These are phyloP conservation scores for Hanseniaspora sp. DNA, from an alignment of 1,139 yeast genomes.

Conservation along the genomic window DNA sequence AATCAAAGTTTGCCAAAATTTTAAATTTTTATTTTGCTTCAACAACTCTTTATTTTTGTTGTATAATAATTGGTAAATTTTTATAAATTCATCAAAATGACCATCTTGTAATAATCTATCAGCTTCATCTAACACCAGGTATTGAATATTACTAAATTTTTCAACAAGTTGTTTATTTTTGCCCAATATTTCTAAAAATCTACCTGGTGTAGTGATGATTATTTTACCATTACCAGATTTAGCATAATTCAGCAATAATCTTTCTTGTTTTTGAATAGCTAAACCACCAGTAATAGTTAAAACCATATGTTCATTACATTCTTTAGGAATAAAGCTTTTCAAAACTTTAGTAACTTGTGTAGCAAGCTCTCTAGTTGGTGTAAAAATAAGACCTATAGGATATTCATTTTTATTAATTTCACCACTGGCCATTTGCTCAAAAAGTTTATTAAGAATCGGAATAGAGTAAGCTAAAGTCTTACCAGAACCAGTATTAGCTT, in stretches of 20 bases:
- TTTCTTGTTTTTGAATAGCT: constrained; percentile 82
- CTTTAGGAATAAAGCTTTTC: constrained; percentile 39
- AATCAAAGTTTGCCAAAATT: constrained; percentile 78
- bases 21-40: constrained; percentile 23
- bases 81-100: constrained; percentile 85
- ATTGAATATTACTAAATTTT: constrained; percentile 52
- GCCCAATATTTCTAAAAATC: constrained; percentile 72
- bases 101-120: constrained; percentile 92
- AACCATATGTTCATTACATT: constrained; percentile 44
- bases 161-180: constrained; percentile 45
- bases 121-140: constrained; percentile 89
- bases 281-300: constrained; percentile 90
- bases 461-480: constrained; percentile 91
- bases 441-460: constrained; percentile 69
- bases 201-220: constrained; percentile 92
- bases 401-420: constrained; percentile 21
- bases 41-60: constrained; percentile 18
- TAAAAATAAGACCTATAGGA: constrained; percentile 72
- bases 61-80: constrained; percentile 53
- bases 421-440: constrained; percentile 24
- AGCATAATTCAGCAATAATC: constrained; percentile 45
- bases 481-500: constrained; percentile 97
- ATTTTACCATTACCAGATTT: constrained; percentile 53
- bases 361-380: constrained; percentile 95
- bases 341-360: constrained; percentile 62